Base-by-base conservation (phyloP, 2,329 filamentous ascomycete species). In the Hortaea werneckii region DNA sequence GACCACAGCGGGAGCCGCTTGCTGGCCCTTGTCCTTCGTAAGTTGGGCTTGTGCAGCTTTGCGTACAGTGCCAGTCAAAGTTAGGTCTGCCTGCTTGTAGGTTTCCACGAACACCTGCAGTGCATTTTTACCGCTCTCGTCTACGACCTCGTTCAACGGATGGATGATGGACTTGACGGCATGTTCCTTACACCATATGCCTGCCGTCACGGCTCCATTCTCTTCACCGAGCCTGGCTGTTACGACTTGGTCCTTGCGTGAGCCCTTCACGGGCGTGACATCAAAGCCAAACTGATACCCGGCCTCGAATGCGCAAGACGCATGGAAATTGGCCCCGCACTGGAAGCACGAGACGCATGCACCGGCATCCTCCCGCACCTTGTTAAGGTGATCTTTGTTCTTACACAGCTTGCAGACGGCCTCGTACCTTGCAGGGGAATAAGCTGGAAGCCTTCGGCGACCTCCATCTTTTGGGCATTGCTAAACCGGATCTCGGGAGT, bases 61-160 rank as follows among this genome's bases (percentile, higher is more conserved):
- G 45, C 92, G 83, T 20, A 92, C 87, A 12, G 90, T 95, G 28
- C 92, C 92, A 2, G 89, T 95, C 56, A 95, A 70, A 2, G 85
- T 80, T 37, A 90, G 76, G 62, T 98, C 92, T 6, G 92, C 90
- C 67, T 96, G 90, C 66, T 98, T 98, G 72, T 87, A 95, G 47
- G 83, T 88, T 54, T 83, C 83, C 39, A 84, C 86, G 62, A 85
- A 98, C 27, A 94, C 74, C 63, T 95, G 88, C 42, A 98, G 69
- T 7, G 86, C 87, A 56, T 82, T 94, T 44, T 80, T 67, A n/a
- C 80, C 80, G n/a, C 73, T 73, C 13, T 83, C 80, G 45, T 83
- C 80, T 8, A 84, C 80, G 20, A 78, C 63, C 54, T 95, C 88
- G 51, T 85, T 77, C 72, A 95, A 87, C 8, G 74, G 77, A 65